These are phyloP conservation scores for Dendrobium catenatum DNA, from an alignment of 106 monocot genomes.

Conservation along the genomic window DNA sequence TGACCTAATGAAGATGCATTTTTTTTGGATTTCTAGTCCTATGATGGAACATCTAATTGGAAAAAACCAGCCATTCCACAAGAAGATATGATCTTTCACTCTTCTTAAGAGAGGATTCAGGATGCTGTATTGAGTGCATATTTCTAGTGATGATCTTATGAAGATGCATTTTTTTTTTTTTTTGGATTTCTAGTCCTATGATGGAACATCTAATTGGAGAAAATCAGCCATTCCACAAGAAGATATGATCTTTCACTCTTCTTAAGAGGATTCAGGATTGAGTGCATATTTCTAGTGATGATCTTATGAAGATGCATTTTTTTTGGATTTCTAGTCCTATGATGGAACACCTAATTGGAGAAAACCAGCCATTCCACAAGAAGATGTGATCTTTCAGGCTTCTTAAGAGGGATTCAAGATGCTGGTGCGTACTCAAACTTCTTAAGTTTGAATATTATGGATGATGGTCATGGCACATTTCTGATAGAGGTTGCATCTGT, in stretches of 20 bases:
- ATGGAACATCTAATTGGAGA: not conserved
- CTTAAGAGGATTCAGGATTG: not conserved
- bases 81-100: not conserved
- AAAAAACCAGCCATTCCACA: not conserved
- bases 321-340: not conserved
- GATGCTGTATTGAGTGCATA: not conserved
- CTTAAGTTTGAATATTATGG: not conserved
- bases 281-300: slow-evolving; percentile 1
- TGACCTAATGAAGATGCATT: slow-evolving; percentile 6
- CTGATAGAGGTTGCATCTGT: slow-evolving; percentile 7
- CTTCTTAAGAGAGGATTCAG: not conserved
- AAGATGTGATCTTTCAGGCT: not conserved
- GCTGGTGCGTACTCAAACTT: not conserved
- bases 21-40: not conserved
- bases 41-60: not conserved
- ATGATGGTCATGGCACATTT: slow-evolving; percentile 11
- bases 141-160: slow-evolving; percentile 2
- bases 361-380: not conserved
- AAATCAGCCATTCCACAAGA: not conserved
- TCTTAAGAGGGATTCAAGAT: not conserved
- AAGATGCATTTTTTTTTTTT: not conserved
- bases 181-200: not conserved
- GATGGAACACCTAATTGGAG: not conserved
- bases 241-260: not conserved
- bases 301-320: slow-evolving; percentile 6